These are phyloP conservation scores for Ceriops decandra DNA, from an alignment of 345 rosid genomes.

Conservation along the genomic window DNA sequence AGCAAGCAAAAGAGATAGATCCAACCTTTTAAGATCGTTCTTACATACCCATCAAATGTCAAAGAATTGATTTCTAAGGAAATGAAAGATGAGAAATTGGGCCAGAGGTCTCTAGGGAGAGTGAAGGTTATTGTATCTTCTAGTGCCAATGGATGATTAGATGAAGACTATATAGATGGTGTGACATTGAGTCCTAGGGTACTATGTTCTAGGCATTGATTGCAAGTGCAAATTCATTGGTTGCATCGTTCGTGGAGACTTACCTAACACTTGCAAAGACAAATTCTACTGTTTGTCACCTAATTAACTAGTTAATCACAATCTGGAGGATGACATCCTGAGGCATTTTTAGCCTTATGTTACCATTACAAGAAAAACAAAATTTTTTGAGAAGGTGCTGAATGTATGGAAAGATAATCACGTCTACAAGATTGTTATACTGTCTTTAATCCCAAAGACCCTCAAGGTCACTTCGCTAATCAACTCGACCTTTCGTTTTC, in stretches of 20 bases:
- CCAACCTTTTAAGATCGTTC: slow-evolving; percentile 18
- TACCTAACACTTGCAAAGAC: slow-evolving; percentile 28
- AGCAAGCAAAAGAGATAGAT: slow-evolving; percentile 5
- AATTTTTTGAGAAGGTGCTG: neutral
- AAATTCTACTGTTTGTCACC: slow-evolving; percentile 22
- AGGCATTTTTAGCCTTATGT: neutral
- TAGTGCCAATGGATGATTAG: neutral
- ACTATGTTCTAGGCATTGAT: slow-evolving; percentile 16
- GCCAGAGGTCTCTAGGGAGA: neutral
- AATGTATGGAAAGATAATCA: too few species aligned
- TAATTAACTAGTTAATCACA: slow-evolving; percentile 13
- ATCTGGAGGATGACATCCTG: neutral
- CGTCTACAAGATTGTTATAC: too few species aligned
- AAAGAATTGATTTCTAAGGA: slow-evolving; percentile 32
- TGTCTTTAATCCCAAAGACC: too few species aligned
- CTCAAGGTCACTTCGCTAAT: too few species aligned
- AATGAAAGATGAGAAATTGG: slow-evolving; percentile 1
- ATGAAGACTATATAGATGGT: neutral
- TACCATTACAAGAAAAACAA: neutral
- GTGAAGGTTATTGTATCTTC: slow-evolving; percentile 7
- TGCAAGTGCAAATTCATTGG: slow-evolving; percentile 8
- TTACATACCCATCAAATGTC: slow-evolving; percentile 32
- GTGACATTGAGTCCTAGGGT: slow-evolving; percentile 4
- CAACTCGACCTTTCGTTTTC: too few species aligned
- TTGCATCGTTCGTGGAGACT: slow-evolving; percentile 12